Base-by-base conservation (phyloP, 2,329 filamentous ascomycete species). In the Waltergamsia citrina region DNA sequence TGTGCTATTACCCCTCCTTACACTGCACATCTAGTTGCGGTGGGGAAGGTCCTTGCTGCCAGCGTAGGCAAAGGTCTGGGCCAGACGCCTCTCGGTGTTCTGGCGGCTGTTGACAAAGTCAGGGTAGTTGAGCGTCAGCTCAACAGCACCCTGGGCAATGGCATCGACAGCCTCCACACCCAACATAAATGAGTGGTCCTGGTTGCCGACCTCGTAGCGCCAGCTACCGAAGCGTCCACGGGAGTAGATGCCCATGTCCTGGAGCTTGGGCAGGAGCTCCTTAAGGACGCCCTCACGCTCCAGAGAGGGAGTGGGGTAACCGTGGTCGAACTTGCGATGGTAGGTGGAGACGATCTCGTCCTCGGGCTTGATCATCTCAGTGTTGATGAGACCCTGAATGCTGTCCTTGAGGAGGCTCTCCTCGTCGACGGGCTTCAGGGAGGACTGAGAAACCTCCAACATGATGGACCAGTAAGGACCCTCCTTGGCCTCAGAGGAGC, bases 401-500 rank as follows among this genome's bases (percentile, higher is more conserved):
- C 78, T 92, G 54, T 98, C 88, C 60, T 74, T 76, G 51, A 98
- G 71, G 42, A 98, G 65, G 59, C 81, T 94, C 49, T 78, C 77
- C 50, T 83, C 69, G 61, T 96, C 79, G 21, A 96, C 88, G 25
- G 87, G 85, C 76, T 98, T 98, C 81, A 94, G 78, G 53, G 75
- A 77, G 21, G 90, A 96, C 65, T 98, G 85, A 21, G 92, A 96
- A 41, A 98, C 83, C 65, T 98, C 92, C 49, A 98, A 69, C 92
- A 98, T 98, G 71, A 98, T 93, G 43, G 90, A 96, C 92, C 92
- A 98, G 78, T 98, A 98, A 27, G 92, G 92, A 22, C 92, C 92
- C 52, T 83, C 76, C 69, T 92, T 74, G 40, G 85, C 65, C 52
- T 84, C 78, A 48, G 76, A 84, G 41, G 69, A 62, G 38, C 87